A percentile compares a stretch with the other conserved stretches of the same genome.
Conservation (phyloP, 345 rosid species). For the Bruguiera gymnorhiza region DNA sequence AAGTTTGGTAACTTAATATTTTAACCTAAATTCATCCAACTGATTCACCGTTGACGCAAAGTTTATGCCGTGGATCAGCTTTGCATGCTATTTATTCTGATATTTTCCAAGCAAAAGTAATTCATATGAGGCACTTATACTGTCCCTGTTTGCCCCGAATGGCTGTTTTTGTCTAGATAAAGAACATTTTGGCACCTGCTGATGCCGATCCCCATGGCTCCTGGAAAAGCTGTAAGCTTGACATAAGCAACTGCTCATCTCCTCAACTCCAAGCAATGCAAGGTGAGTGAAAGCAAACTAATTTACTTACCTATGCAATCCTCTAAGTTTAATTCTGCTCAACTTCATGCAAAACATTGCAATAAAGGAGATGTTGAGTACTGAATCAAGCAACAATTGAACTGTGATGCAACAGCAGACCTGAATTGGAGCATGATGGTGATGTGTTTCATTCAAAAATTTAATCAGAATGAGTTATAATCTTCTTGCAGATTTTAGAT, state of each 20-base stretch:
- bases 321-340: not conserved
- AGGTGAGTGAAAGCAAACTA: slow-evolving; percentile 35
- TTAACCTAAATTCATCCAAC: not conserved
- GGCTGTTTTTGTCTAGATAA: slow-evolving; percentile 43
- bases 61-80: no score
- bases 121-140: no score
- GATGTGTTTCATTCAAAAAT: no score
- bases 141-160: no score
- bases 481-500: slow-evolving; percentile 55
- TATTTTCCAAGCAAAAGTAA: no score
- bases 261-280: slow-evolving; percentile 70
- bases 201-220: slow-evolving; percentile 73
- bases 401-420: not conserved
- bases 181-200: slow-evolving; percentile 77
- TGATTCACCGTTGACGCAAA: no score
- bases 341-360: not conserved
- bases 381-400: no score
- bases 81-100: no score
- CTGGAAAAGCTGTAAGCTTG: slow-evolving; percentile 79
- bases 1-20: not conserved
- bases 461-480: not conserved
- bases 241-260: slow-evolving; percentile 60
- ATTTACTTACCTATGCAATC: not conserved
- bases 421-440: not conserved
- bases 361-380: not conserved